A percentile compares a stretch with the other conserved stretches of the same genome.
phyloP scores from a whole-genome alignment of 768 basidiomycete genomes.

The Nevesoporus exiguus region DNA sequence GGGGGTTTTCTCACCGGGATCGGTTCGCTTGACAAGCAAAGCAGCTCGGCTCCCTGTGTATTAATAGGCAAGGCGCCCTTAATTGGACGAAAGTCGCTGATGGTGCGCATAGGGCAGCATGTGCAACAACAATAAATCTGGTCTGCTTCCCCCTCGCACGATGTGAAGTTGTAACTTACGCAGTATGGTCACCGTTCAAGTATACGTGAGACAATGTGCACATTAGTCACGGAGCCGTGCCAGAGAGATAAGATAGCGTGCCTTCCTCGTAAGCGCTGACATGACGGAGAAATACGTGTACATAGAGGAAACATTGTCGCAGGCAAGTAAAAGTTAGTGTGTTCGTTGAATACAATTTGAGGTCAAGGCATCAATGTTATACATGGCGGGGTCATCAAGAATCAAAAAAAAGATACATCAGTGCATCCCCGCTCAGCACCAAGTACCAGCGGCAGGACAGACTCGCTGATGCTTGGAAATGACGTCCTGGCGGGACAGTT shows the following conservation, averaged over 20 bases:
- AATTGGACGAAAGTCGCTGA: not conserved
- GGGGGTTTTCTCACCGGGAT: not conserved
- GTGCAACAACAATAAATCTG: not conserved
- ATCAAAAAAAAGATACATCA: not conserved
- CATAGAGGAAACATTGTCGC: not conserved
- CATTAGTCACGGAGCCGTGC: not conserved
- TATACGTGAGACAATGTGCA: not conserved
- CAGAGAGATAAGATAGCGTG: not conserved
- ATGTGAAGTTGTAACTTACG: not conserved
- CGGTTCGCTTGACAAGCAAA: not conserved
- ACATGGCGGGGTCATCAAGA: not conserved
- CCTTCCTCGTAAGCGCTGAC: constrained; percentile 4
- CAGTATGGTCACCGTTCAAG: not conserved
- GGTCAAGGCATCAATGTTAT: not conserved
- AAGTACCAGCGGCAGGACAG: constrained; percentile 19
- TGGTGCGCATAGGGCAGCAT: not conserved
- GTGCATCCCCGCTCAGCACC: constrained; percentile 6
- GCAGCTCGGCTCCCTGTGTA: no score
- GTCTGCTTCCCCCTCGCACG: not conserved
- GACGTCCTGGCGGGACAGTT: constrained; percentile 26
- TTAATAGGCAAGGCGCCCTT: not conserved
- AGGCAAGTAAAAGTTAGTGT: not conserved
- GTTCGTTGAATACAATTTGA: not conserved
- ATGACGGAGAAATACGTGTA: not conserved
- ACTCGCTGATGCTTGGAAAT: constrained; percentile 27